A percentile compares a stretch with the other conserved stretches of the same genome.
These are phyloP conservation scores for Friedmanniomyces endolithicus DNA, from an alignment of 495 filamentous ascomycete species.

Conservation along the genomic window DNA sequence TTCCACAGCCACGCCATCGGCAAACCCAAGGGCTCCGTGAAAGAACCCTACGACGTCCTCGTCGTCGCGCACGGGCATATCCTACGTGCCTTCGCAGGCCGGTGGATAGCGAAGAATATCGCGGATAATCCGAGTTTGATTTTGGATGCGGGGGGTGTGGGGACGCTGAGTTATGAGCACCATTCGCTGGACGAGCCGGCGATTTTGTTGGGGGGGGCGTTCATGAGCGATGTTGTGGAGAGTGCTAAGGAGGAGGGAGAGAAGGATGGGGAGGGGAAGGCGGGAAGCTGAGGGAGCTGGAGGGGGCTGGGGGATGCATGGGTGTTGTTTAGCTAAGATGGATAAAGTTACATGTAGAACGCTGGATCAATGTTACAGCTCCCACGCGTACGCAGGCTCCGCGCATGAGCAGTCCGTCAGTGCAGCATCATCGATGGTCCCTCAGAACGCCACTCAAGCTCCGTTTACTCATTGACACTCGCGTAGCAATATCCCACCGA, in stretches of 20 bases:
- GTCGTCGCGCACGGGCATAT: conserved; percentile 35
- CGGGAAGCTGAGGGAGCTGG: too few relatives aligned
- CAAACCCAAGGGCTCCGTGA: conserved; percentile 19
- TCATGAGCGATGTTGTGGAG: conserved; percentile 44
- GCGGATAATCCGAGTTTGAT: conserved; percentile 30
- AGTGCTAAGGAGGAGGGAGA: conserved; percentile 20
- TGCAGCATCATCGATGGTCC: too few relatives aligned
- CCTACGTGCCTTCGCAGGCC: conserved; percentile 27
- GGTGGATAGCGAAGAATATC: conserved; percentile 25
- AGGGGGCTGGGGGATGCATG: too few relatives aligned
- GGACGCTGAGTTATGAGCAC: conserved; percentile 56
- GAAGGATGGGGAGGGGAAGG: background rate
- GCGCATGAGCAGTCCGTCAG: too few relatives aligned
- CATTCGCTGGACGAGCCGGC: conserved; percentile 55
- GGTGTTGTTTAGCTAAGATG: too few relatives aligned
- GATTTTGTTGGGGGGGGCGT: conserved; percentile 54
- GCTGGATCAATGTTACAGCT: too few relatives aligned
- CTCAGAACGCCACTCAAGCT: too few relatives aligned
- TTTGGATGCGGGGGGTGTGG: conserved; percentile 39
- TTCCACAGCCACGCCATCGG: conserved; percentile 29
- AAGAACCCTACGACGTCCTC: conserved; percentile 30
- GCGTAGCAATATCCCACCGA: too few relatives aligned
- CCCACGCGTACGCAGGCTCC: too few relatives aligned
- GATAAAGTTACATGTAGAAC: too few relatives aligned
- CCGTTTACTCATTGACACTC: too few relatives aligned